Base-by-base conservation (phyloP, 208 protist species). In the Phytomonas sp. region DNA sequence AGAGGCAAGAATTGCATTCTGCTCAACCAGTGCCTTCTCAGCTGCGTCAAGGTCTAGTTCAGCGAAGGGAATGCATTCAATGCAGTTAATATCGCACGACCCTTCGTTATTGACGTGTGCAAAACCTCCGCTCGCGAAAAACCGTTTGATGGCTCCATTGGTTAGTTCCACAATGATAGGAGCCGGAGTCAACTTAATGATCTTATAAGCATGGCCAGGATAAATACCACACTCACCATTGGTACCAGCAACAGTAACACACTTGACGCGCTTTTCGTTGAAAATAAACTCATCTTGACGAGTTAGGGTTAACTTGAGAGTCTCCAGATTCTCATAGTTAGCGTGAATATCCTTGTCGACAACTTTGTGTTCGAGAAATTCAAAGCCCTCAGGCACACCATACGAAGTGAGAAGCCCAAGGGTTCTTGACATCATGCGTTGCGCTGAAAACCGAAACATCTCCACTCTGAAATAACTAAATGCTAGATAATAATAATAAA, bases 81-180 rank as follows among this genome's bases (percentile, higher is more conserved):
- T 88, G 51, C 86, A 91, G 81, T 97, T 94, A 20, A 97, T 90
- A 71, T 97, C 92, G 73, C 89, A 93, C 29, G 86, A 92, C 34
- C 92, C 92, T 67, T 95, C 89, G 76, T 94, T 95, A 82, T 97
- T 97, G 62, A 92, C 85, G 77, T 97, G 92, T 1, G 88, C 92
- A 65, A 97, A 97, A 33, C 92, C 92, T 36, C 92, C 92, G 67
- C 87, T 95, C 53, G 86, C 80, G 74, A 94, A 93, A 77, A 77
- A 97, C 77, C 91, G 94, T 63, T 84, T 66, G 43, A 87, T 78
- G 7, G 73, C 82, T 17, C 89, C 92, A 62, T 94, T 88, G 4
- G 79, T 63, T 72, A 84, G 85, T 78, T 97, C 89, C 13, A 97
- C 80, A 51, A 77, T 75, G 37, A 97, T 70, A 15, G 89, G 81